phyloP scores from a whole-genome alignment of 2,329 filamentous ascomycete species.

The Cercospora sp. region DNA sequence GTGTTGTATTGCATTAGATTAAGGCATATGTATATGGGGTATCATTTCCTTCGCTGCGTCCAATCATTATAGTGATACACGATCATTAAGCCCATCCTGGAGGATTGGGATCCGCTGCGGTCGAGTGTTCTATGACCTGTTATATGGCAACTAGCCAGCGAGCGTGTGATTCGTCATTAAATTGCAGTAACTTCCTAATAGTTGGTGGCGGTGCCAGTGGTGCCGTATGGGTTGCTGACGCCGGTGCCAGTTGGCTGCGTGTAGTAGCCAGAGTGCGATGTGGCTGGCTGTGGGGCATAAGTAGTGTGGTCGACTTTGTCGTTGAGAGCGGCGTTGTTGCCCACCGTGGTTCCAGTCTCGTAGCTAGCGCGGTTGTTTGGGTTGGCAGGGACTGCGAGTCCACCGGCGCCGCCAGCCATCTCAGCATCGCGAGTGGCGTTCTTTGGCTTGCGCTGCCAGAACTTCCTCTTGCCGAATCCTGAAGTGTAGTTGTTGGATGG shows the following conservation, averaged over 20 bases:
- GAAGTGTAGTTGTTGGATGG: conserved; percentile 69
- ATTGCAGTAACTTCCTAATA: conserved; percentile 27
- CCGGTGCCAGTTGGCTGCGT: conserved; percentile 47
- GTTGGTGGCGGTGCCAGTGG: conserved; percentile 34
- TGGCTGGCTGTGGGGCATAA: conserved; percentile 26
- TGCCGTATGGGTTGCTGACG: conserved; percentile 42
- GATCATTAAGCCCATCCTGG: neutral
- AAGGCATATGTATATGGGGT: conserved; percentile 1
- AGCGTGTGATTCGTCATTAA: neutral
- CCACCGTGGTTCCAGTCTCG: conserved; percentile 54
- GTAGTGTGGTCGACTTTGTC: conserved; percentile 36
- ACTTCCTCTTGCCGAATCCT: conserved; percentile 52
- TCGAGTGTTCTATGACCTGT: neutral
- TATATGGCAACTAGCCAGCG: conserved; percentile 1
- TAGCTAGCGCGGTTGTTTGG: conserved; percentile 48
- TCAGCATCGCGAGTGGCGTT: conserved; percentile 47
- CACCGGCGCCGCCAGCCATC: conserved; percentile 39
- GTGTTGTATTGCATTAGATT: neutral
- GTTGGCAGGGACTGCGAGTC: conserved; percentile 33
- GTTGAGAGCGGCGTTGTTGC: conserved; percentile 33
- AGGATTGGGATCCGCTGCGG: neutral
- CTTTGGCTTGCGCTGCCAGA: conserved; percentile 39
- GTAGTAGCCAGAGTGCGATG: conserved; percentile 47
- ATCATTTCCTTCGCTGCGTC: conserved; percentile 2
- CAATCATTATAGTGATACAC: conserved; percentile 6